phyloP scores from a whole-genome alignment of 139 green algal species.

The Micractinium conductrix region DNA sequence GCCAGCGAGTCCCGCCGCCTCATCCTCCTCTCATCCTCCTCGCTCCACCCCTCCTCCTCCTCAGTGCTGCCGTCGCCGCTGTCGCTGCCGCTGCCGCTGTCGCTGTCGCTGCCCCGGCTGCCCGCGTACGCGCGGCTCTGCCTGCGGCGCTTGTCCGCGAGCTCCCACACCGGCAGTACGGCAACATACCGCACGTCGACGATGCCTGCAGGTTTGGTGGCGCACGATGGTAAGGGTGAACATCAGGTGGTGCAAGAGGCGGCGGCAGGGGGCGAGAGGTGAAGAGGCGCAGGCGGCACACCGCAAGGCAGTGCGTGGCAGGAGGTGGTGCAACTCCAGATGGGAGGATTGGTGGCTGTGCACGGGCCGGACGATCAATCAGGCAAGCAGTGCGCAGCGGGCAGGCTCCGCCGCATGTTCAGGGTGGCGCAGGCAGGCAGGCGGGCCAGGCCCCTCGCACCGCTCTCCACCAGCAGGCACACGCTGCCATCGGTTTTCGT shows the following conservation, averaged over 20 bases:
- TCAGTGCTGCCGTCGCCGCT: not conserved
- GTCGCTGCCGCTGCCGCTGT: not conserved
- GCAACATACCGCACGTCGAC: slow-evolving; percentile 23
- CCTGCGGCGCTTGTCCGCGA: not conserved
- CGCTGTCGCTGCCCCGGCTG: not conserved
- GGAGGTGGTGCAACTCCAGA: not conserved
- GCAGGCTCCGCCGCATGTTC: no score
- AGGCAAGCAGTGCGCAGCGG: no score
- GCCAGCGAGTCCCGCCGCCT: slow-evolving; percentile 10
- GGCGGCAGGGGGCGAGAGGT: not conserved
- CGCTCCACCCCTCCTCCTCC: not conserved
- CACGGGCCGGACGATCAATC: no score
- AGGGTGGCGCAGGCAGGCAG: not conserved
- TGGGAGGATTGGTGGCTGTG: not conserved
- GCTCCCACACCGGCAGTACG: not conserved
- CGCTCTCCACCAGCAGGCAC: slow-evolving; percentile 25
- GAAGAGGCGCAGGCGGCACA: no score
- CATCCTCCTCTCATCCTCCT: not conserved
- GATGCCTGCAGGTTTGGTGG: slow-evolving; percentile 16
- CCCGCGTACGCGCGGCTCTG: not conserved
- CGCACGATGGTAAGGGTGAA: not conserved
- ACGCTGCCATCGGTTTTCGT: not conserved
- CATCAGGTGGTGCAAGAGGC: not conserved
- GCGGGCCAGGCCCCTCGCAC: not conserved
- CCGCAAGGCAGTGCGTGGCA: not conserved